Evolutionary conservation across 2,329 filamentous ascomycete species (phyloP), one percentile per base, ranked within the genome.

Genomic region (Canariomyces notabilis): DNA sequence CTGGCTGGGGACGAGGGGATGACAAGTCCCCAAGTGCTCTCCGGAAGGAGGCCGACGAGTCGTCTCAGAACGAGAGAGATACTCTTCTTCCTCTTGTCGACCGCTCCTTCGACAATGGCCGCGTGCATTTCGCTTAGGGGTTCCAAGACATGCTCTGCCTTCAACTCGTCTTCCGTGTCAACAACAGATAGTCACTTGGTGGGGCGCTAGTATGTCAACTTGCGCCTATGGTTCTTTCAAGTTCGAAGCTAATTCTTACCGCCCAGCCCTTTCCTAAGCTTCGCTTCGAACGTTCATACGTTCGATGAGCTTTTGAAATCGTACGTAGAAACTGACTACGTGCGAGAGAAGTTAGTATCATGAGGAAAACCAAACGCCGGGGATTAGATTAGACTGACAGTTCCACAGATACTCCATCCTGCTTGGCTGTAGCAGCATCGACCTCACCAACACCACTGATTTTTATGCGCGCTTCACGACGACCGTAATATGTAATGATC

Each of bases 391-490:
- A 19, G 46, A 38, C 51, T 51, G 21, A 52, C 49, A 12, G 7
- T 23, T 9, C 6, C 4, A n/a, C 60, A 97, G 91, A 72, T 98
- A 91, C 67, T 76, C 87, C 64, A 74, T 77, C 43, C 73, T 89
- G 38, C 78, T 98, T 54, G 91, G 91, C 46, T 98, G 93, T 64
- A 75, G 78, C 38, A 77, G 79, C 52, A 74, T 96, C 59, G 80
- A 93, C 60, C 76, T 90, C 46, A 80, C 80, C 46, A 87, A 95
- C 63, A 84, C 89, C 4, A 84, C 80, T 56, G 77, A 85, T 59
- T 79, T 90, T 60, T 98, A 98, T 68, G 91, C 93, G 39, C 85
- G 93, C 58, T 98, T 91, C 68, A 95, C 91, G 5, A 93, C 82
- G 37, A 93, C 87, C 51, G 84, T 94, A 53, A 77, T 98, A 54